These are phyloP conservation scores for Cocos nucifera DNA, from an alignment of 176 grass and related monocot genomes.

Conservation along the genomic window DNA sequence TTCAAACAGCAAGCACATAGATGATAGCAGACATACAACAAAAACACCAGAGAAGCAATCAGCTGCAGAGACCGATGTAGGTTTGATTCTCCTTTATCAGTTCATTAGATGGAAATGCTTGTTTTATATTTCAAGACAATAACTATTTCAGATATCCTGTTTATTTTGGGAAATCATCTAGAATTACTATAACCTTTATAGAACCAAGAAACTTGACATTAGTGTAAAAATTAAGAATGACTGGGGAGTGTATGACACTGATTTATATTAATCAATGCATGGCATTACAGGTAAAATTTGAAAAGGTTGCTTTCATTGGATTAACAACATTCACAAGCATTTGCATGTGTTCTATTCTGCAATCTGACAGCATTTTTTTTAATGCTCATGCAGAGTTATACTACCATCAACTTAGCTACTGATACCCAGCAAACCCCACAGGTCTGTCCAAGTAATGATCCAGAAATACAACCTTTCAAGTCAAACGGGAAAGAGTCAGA, in stretches of 20 bases:
- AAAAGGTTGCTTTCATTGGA: too few species aligned
- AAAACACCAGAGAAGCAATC: neutral
- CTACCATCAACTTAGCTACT: neutral
- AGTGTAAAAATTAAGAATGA: too few species aligned
- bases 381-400: constrained; percentile 20
- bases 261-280: too few species aligned
- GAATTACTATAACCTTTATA: too few species aligned
- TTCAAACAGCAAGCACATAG: constrained; percentile 1
- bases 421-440: constrained; percentile 8
- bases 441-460: constrained; percentile 5
- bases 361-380: neutral
- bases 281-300: too few species aligned
- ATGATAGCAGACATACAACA: constrained; percentile 1
- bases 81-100: constrained; percentile 10
- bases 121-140: too few species aligned
- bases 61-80: constrained; percentile 25
- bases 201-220: too few species aligned
- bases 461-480: constrained; percentile 15
- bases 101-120: too few species aligned
- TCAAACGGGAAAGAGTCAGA: constrained; percentile 13
- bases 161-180: too few species aligned
- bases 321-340: neutral
- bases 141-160: too few species aligned
- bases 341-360: neutral
- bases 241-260: too few species aligned